Percentiles rank a stretch among this genome's conserved stretches.
phyloP scores from a whole-genome alignment of 345 rosid genomes.

The Gynandropsis gynandra region DNA sequence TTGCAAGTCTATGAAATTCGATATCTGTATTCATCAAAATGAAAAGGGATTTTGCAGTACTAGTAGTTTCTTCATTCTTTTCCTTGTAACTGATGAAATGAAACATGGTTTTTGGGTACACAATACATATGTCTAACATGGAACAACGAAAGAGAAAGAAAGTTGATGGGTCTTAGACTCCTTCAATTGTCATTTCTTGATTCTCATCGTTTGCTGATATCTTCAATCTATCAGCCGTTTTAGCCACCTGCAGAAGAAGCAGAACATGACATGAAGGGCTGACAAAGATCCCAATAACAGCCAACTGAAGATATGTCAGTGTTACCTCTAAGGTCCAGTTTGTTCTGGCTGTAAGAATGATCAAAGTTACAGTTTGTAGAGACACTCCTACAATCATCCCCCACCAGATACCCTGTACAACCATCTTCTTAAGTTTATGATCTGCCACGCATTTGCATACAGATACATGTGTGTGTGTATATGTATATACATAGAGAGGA shows the following conservation, averaged over 20 bases:
- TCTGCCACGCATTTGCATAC: not conserved
- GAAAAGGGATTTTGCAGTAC: slow-evolving; percentile 26
- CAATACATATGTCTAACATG: too few relatives aligned
- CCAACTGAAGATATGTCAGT: not conserved
- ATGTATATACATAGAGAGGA: not conserved
- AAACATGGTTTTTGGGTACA: slow-evolving; percentile 16
- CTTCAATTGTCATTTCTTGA: slow-evolving; percentile 20
- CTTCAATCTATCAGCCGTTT: slow-evolving; percentile 45
- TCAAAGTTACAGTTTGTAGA: slow-evolving; percentile 54
- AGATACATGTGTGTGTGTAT: not conserved
- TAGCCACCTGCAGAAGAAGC: slow-evolving; percentile 47
- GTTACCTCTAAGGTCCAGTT: slow-evolving; percentile 74
- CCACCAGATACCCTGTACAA: slow-evolving; percentile 87
- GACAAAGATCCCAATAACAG: not conserved
- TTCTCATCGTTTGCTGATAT: slow-evolving; percentile 39
- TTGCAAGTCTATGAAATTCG: slow-evolving; percentile 20
- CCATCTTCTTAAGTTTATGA: not conserved
- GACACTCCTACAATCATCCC: slow-evolving; percentile 77
- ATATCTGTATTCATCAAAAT: slow-evolving; percentile 20
- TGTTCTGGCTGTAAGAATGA: slow-evolving; percentile 62
- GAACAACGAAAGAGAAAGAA: slow-evolving; percentile 2
- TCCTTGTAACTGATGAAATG: slow-evolving; percentile 19
- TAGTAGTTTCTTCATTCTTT: slow-evolving; percentile 17
- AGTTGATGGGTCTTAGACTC: slow-evolving; percentile 13
- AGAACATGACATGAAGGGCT: not conserved